These are phyloP conservation scores for Cladophialophora immunda DNA, from an alignment of 2,329 filamentous ascomycete genomes.

Conservation along the genomic window DNA sequence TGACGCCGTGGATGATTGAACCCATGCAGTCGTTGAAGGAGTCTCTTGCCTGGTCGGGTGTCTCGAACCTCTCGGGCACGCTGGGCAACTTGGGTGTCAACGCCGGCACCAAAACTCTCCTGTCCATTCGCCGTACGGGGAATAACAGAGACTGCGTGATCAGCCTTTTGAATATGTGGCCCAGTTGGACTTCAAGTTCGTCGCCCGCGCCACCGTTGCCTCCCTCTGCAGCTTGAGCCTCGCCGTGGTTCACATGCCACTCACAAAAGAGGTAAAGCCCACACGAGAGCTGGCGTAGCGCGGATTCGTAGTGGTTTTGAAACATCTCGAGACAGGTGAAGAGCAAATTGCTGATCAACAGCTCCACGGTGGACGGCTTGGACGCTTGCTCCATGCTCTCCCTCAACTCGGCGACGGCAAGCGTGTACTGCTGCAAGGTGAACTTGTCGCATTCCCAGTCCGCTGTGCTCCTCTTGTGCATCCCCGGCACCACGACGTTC, in stretches of 20 bases:
- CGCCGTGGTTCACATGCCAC: conserved; percentile 7
- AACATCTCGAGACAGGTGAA: conserved; percentile 22
- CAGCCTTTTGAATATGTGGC: conserved; percentile 15
- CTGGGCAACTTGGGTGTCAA: conserved; percentile 5
- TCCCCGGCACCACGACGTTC: conserved; percentile 17
- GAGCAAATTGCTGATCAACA: conserved; percentile 16
- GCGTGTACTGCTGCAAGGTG: conserved; percentile 14
- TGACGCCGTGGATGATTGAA: conserved; percentile 15
- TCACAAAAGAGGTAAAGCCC: conserved; percentile 15
- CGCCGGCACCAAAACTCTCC: conserved; percentile 2
- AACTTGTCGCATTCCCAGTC: conserved; percentile 19
- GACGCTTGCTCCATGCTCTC: background rate
- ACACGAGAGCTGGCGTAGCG: conserved; percentile 17
- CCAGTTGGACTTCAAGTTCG: background rate
- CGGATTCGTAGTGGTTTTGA: conserved; percentile 17
- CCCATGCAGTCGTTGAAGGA: conserved; percentile 17
- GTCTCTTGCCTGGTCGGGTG: conserved; percentile 9
- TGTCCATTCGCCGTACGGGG: conserved; percentile 5
- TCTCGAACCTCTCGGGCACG: conserved; percentile 3
- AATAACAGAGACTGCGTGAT: conserved; percentile 16
- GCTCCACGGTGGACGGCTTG: conserved; percentile 10
- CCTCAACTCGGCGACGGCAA: conserved; percentile 14
- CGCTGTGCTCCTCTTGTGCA: background rate
- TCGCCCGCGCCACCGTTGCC: background rate
- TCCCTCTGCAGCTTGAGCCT: background rate